A percentile compares a stretch with the other conserved stretches of the same genome.
Conservation (phyloP, 768 basidiomycete species). For the Hemileccinum impolitum region DNA sequence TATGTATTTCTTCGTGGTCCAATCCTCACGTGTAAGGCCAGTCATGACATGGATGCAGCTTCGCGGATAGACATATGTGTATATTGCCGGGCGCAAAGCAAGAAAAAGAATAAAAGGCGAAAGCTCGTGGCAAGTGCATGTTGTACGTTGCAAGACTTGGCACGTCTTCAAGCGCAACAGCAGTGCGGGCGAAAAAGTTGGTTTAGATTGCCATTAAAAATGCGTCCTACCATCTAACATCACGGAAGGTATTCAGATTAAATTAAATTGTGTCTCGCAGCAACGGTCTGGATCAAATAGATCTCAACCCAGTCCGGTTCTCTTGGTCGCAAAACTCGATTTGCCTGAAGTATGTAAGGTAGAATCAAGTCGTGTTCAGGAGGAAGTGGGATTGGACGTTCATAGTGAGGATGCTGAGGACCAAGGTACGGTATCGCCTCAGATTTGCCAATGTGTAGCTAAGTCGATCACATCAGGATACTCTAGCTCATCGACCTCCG, state of each 20-base stretch:
- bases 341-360: constrained; percentile 1
- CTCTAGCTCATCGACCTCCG: constrained; percentile 10
- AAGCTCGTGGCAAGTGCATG: constrained; percentile 51
- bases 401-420: constrained; percentile 7
- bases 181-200: constrained; percentile 40
- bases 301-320: constrained; percentile 1
- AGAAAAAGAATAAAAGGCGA: constrained; percentile 57
- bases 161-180: constrained; percentile 44
- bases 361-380: background rate
- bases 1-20: background rate
- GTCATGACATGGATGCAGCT: constrained; percentile 36
- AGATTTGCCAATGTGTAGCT: background rate
- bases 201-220: constrained; percentile 15
- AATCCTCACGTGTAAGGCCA: background rate
- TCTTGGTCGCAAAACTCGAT: constrained; percentile 22
- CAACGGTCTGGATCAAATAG: constrained; percentile 11
- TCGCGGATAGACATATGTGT: constrained; percentile 53
- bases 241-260: constrained; percentile 41
- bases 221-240: constrained; percentile 6
- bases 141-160: constrained; percentile 51
- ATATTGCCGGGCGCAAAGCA: constrained; percentile 56
- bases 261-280: constrained; percentile 34
- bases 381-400: background rate
- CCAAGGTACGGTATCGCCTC: constrained; percentile 2
- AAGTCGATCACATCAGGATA: background rate